A percentile compares a stretch with the other conserved stretches of the same genome.
These are phyloP conservation scores for Cyclotella sp. DNA, from an alignment of 108 stramenopile species.

Conservation along the genomic window DNA sequence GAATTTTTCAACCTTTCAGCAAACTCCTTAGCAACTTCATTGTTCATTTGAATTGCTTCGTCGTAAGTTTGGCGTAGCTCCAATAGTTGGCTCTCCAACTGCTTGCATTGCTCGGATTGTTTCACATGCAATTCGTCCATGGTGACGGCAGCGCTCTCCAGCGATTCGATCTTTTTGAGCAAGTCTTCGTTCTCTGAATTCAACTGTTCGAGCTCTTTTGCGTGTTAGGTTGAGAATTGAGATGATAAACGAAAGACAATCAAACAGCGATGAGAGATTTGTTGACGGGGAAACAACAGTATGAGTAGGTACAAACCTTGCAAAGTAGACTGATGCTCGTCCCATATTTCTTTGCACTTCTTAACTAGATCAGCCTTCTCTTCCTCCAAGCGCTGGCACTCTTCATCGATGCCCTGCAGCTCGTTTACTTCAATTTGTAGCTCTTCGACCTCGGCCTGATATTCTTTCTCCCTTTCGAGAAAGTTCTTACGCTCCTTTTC, in stretches of 20 bases:
- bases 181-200: slow-evolving; percentile 30
- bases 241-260: neutral
- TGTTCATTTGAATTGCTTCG: slow-evolving; percentile 10
- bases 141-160: slow-evolving; percentile 4
- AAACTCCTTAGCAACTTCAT: neutral
- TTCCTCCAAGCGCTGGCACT: slow-evolving; percentile 18
- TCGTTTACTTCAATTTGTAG: slow-evolving; percentile 16
- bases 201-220: slow-evolving; percentile 20
- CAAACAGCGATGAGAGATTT: neutral
- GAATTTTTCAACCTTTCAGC: neutral
- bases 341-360: slow-evolving; percentile 18
- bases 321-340: slow-evolving; percentile 24
- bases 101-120: neutral
- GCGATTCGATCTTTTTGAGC: slow-evolving; percentile 5
- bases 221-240: neutral
- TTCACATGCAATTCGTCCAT: neutral
- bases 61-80: neutral
- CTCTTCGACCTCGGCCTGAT: slow-evolving; percentile 1
- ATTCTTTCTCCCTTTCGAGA: slow-evolving; percentile 9
- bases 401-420: slow-evolving; percentile 10
- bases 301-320: slow-evolving; percentile 15
- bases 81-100: neutral
- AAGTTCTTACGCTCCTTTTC: slow-evolving; percentile 8
- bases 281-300: neutral
- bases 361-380: slow-evolving; percentile 17